Evolutionary conservation across 805 yeast species (phyloP), one percentile per base, ranked within the genome.

Genomic region (Millerago galiae): DNA sequence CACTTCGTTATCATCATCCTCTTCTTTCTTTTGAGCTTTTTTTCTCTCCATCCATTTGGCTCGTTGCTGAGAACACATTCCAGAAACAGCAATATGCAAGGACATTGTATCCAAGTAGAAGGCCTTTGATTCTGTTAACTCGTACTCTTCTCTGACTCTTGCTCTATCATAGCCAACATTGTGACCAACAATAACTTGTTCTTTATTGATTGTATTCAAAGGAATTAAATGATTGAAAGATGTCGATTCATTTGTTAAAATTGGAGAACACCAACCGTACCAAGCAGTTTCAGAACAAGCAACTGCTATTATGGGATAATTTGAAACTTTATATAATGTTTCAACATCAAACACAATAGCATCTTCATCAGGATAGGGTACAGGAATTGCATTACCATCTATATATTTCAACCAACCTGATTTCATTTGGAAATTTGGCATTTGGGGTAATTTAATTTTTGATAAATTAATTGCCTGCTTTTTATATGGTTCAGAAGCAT

Each of bases 251-350:
- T 74, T 75, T 1, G 83, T 71, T 16, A 93, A 60, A 58, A 73
- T 80, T 0, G 99, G 99, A 0, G 96, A 88, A 8, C 88, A 80
- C 99, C 99, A 93, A 0, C 81, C 79, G 56, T 90, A 93, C 95
- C 97, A 89, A 0, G 96, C 95, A 9, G 72, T 67, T 0, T 70
- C 59, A 0, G 96, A 79, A 2, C 72, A 80, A 10, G 96, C 95
- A 0, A 85, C 75, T 2, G 96, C 96, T 61, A 93, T 58, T 0
- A 84, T 77, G 0, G 98, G 81, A 56, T 78, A 90, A 4, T 72
- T 74, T 0, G 93, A 77, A 1, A 77, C 62, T 50, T 86, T 81
- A 62, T 88, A 90, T 55, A 90, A 59, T 0, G 83, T 86, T 59
- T 93, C 99, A 10, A 87, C 90, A 61, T 93, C 99, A 60, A 91